phyloP scores from a whole-genome alignment of 2,329 filamentous ascomycete species.

The Aspergillus japonicus region DNA sequence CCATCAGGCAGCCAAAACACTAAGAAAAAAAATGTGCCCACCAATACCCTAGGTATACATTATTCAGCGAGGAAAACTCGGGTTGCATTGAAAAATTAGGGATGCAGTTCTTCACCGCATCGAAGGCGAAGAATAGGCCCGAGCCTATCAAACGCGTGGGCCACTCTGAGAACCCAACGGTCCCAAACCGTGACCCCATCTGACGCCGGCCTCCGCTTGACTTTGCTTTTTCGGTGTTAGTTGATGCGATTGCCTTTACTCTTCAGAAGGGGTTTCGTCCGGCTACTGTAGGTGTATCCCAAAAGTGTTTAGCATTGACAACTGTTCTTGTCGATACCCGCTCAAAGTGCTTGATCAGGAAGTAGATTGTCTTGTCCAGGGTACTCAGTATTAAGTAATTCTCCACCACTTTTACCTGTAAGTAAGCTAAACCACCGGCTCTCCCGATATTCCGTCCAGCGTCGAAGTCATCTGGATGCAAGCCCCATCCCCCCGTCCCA shows the following conservation, averaged over 20 bases:
- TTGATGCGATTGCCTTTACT: background rate
- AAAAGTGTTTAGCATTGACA: background rate
- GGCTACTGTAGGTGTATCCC: background rate
- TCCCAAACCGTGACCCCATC: slow-evolving; percentile 2
- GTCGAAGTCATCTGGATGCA: background rate
- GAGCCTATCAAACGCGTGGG: slow-evolving; percentile 19
- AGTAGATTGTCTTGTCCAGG: too few relatives aligned
- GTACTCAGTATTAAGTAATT: too few relatives aligned
- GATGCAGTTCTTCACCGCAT: slow-evolving; percentile 30
- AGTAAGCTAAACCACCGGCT: background rate
- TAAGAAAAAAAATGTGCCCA: background rate
- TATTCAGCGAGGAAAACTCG: slow-evolving; percentile 15
- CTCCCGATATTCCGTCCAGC: background rate
- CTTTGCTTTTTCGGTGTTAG: slow-evolving; percentile 2
- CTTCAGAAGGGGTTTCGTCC: background rate
- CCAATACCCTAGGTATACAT: background rate
- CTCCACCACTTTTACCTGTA: too few relatives aligned
- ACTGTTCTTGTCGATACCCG: background rate
- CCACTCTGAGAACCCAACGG: slow-evolving; percentile 1
- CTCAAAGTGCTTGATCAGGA: background rate
- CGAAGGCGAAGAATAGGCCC: slow-evolving; percentile 22
- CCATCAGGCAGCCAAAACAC: slow-evolving; percentile 11
- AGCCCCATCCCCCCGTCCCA: background rate
- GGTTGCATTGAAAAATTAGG: slow-evolving; percentile 7
- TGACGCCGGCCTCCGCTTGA: slow-evolving; percentile 3